Percentiles rank a stretch among this genome's conserved stretches.
These are phyloP conservation scores for Fusarium sp. DNA, from an alignment of 2,329 filamentous ascomycete genomes.

Conservation along the genomic window DNA sequence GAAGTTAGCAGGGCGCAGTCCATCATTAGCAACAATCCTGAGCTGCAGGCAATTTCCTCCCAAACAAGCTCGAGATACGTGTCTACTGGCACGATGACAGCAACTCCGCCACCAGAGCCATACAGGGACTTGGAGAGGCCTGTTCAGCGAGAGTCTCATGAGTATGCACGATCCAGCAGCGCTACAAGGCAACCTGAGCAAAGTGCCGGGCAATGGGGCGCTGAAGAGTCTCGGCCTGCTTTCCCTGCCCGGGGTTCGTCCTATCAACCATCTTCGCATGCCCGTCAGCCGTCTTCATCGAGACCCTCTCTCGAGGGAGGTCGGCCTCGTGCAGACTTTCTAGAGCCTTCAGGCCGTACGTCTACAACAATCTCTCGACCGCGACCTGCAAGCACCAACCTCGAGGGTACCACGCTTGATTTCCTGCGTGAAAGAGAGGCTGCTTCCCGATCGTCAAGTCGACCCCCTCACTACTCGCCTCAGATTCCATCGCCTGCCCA, in stretches of 20 bases:
- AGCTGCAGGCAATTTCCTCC: slow-evolving; percentile 67
- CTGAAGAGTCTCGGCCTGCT: slow-evolving; percentile 33
- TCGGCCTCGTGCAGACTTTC: slow-evolving; percentile 39
- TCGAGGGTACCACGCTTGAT: slow-evolving; percentile 81
- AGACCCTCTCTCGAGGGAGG: slow-evolving; percentile 43
- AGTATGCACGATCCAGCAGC: slow-evolving; percentile 43
- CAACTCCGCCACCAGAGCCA: slow-evolving; percentile 62
- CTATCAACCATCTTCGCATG: slow-evolving; percentile 42
- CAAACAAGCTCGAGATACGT: slow-evolving; percentile 55
- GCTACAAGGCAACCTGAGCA: slow-evolving; percentile 41
- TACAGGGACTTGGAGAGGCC: slow-evolving; percentile 29
- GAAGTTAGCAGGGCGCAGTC: slow-evolving; percentile 70
- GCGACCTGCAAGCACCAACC: slow-evolving; percentile 83
- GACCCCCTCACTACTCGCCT: slow-evolving; percentile 36
- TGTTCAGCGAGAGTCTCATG: slow-evolving; percentile 32
- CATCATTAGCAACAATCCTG: slow-evolving; percentile 71
- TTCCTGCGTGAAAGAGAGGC: slow-evolving; percentile 82
- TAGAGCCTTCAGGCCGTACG: slow-evolving; percentile 37
- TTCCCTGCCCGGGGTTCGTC: slow-evolving; percentile 37
- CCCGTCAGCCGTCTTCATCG: slow-evolving; percentile 40
- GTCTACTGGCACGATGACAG: slow-evolving; percentile 83
- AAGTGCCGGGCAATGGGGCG: slow-evolving; percentile 15
- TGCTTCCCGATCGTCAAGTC: slow-evolving; percentile 54
- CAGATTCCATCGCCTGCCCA: slow-evolving; percentile 55
- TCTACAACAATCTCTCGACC: slow-evolving; percentile 59